A percentile compares a stretch with the other conserved stretches of the same genome.
Conservation (phyloP, 345 rosid species). For the Aquilaria malaccensis region DNA sequence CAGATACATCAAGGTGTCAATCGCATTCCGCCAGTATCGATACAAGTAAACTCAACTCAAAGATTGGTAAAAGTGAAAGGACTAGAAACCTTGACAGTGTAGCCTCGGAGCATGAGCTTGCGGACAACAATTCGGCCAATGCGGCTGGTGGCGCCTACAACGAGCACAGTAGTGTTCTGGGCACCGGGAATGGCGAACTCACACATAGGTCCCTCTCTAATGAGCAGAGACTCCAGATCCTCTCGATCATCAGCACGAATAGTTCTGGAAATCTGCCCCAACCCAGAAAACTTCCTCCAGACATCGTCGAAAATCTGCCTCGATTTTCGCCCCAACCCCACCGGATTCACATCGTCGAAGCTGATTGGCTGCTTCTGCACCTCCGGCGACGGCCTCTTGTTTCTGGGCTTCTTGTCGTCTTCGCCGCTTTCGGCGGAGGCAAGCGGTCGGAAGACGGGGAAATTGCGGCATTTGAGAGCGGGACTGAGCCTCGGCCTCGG, state of each 20-base stretch:
- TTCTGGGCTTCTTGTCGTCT: constrained; percentile 16
- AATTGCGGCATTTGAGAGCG: constrained; percentile 10
- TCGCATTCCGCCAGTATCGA: too few species aligned
- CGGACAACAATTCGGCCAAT: constrained; percentile 92
- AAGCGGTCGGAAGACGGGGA: constrained; percentile 31
- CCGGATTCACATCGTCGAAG: constrained; percentile 83
- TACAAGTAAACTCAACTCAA: too few species aligned
- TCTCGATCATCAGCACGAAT: constrained; percentile 59
- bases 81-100: constrained; percentile 61
- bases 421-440: constrained; percentile 24
- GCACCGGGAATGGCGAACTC: constrained; percentile 94
- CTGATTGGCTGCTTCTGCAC: constrained; percentile 37
- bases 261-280: constrained; percentile 91
- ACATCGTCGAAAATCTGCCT: constrained; percentile 89
- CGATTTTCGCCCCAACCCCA: constrained; percentile 78
- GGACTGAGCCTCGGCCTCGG: not conserved
- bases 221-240: constrained; percentile 54
- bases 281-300: constrained; percentile 93
- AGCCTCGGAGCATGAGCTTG: constrained; percentile 96
- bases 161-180: constrained; percentile 84
- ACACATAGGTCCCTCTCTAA: constrained; percentile 92
- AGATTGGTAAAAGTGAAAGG: not conserved
- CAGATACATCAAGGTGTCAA: too few species aligned
- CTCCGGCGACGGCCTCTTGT: constrained; percentile 15
- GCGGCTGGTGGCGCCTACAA: constrained; percentile 87